Evolutionary conservation across 768 basidiomycete species (phyloP).

Genomic region (Kwoniella botswanensis): DNA sequence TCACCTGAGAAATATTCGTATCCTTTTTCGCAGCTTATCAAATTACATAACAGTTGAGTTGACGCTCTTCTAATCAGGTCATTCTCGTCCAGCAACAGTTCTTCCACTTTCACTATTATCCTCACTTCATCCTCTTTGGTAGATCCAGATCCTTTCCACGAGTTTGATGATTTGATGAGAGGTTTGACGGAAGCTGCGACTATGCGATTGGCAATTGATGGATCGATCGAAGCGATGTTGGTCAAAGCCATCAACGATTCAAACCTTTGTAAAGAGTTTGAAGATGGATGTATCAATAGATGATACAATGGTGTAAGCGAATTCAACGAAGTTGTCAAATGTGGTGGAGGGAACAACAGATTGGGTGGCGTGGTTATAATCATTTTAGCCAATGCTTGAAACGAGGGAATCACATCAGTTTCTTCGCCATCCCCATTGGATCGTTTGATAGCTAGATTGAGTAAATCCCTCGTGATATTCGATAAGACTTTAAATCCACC

Average conservation of each 20-base stretch:
- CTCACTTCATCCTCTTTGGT: conserved; percentile 71
- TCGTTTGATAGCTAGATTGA: conserved; percentile 61
- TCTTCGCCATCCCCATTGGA: neutral
- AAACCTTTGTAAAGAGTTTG: conserved; percentile 80
- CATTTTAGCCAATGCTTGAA: conserved; percentile 91
- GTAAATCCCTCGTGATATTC: conserved; percentile 41
- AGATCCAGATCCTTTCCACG: conserved; percentile 32
- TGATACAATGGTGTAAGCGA: conserved; percentile 79
- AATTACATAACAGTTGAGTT: conserved; percentile 89
- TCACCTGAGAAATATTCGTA: conserved; percentile 71
- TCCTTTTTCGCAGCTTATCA: conserved; percentile 75
- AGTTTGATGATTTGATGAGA: conserved; percentile 1
- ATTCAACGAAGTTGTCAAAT: conserved; percentile 71
- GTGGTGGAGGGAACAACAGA: conserved; percentile 86
- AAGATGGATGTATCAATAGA: conserved; percentile 71
- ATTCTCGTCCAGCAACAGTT: conserved; percentile 69
- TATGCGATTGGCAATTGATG: conserved; percentile 70
- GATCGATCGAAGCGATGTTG: conserved; percentile 81
- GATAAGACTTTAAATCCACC: conserved; percentile 72
- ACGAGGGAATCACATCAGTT: conserved; percentile 59
- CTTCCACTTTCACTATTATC: conserved; percentile 59
- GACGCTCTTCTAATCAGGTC: conserved; percentile 81
- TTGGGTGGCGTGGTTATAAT: conserved; percentile 88
- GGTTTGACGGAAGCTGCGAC: conserved; percentile 55
- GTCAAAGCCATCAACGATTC: conserved; percentile 96